Base-by-base conservation (phyloP, 148 eudicot species). In the Fagopyrum tataricum region DNA sequence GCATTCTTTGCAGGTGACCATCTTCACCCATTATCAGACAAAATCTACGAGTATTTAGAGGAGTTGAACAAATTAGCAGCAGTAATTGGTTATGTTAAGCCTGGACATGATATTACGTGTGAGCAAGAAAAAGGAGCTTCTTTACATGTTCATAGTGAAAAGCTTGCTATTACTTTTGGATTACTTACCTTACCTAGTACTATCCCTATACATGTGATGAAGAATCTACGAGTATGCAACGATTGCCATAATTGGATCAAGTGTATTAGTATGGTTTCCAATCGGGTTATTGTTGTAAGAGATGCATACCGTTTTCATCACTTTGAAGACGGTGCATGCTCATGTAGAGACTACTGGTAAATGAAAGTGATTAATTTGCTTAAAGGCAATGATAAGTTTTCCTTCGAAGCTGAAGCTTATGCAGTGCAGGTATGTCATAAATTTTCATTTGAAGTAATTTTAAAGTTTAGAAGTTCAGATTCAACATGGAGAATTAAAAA, bases 201-300 rank as follows among this genome's bases (percentile, higher is more conserved):
- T 41, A 77, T 84, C 56, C 97, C 97, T 26, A 26, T 89, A 49
- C 84, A 74, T 21, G 93, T 93, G 48, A 87, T 91, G 83, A 93
- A 93, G 81, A 93, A 93, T 82, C 90, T 93, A 42, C 94, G 98
- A 3, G 86, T 91, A 14, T 93, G 98, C 82, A 84, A 77, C 40
- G 98, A 93, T 82, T 93, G 98, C 76, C 98, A 93, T 82, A 83
- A 85, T 76, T 89, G 97, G 98, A 91, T 93, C 71, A 91, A 88
- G 81, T 83, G 56, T 73, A 84, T 88, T 4, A 84, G 91, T 7
- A 84, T 80, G 81, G 76, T 90, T 53, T 82, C 87, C 2, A 82
- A 82, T 68, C 85, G 96, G 47, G 73, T 74, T 70, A 88, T 93
- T 77, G 68, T 90, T 76, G 93, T 93, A 43, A 82, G 98, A 74